phyloP scores from a whole-genome alignment of 2,329 filamentous ascomycete species.

The Phyllosticta citriasiana region DNA sequence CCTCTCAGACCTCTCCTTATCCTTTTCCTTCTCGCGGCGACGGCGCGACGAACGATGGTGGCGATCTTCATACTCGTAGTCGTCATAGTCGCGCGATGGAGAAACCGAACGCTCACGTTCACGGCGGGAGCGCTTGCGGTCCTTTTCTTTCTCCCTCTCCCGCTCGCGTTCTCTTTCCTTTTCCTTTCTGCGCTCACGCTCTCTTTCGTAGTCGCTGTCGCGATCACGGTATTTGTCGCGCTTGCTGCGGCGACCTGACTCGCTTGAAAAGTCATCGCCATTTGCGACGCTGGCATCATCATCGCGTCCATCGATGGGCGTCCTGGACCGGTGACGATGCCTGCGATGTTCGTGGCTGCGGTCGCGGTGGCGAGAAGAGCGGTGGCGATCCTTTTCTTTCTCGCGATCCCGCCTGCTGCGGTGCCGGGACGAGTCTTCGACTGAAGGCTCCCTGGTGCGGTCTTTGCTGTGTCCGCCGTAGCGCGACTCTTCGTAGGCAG shows the following conservation, averaged over 20 bases:
- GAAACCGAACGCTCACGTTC: constrained; percentile 35
- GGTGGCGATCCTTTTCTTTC: constrained; percentile 31
- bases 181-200: constrained; percentile 34
- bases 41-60: constrained; percentile 31
- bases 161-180: constrained; percentile 34
- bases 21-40: constrained; percentile 29
- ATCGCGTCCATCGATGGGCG: constrained; percentile 21
- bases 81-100: constrained; percentile 25
- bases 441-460: constrained; percentile 56
- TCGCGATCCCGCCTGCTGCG: constrained; percentile 41
- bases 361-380: constrained; percentile 37
- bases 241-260: constrained; percentile 22
- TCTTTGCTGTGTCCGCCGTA: constrained; percentile 29
- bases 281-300: constrained; percentile 21
- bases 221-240: constrained; percentile 27
- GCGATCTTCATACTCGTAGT: constrained; percentile 26
- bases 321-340: constrained; percentile 32
- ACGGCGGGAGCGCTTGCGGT: constrained; percentile 39
- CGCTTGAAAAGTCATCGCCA: constrained; percentile 19
- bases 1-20: constrained; percentile 21
- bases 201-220: constrained; percentile 33
- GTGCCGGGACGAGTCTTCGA: constrained; percentile 42
- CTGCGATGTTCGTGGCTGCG: constrained; percentile 36
- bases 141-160: constrained; percentile 36
- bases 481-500: constrained; percentile 33